These are phyloP conservation scores for Yueomyces sp. DNA, from an alignment of 805 yeast species.

Conservation along the genomic window DNA sequence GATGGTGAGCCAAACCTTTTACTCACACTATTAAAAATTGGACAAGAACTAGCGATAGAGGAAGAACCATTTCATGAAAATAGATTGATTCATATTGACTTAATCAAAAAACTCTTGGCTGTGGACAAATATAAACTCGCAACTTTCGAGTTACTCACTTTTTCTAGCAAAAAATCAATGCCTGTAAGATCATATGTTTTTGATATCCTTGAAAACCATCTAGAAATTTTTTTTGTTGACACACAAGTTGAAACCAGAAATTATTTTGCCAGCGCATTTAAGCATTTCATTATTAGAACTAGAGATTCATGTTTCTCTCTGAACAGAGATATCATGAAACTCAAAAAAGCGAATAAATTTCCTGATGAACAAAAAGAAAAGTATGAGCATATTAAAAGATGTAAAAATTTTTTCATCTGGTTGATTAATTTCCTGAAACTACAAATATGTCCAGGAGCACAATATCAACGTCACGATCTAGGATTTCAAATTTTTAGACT, in stretches of 20 bases:
- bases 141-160: constrained; percentile 47
- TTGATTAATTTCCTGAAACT: constrained; percentile 25
- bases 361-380: constrained; percentile 26
- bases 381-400: constrained; percentile 18
- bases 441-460: constrained; percentile 41
- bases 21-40: constrained; percentile 46
- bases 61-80: constrained; percentile 35
- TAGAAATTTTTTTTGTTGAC: constrained; percentile 47
- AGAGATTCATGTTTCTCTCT: constrained; percentile 55
- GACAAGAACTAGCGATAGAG: constrained; percentile 43
- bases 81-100: constrained; percentile 22
- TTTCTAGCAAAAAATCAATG: constrained; percentile 47
- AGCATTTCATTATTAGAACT: constrained; percentile 49
- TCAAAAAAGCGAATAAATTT: constrained; percentile 26
- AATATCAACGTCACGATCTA: constrained; percentile 39
- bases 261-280: constrained; percentile 46
- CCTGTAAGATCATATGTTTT: constrained; percentile 37
- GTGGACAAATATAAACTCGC: constrained; percentile 34
- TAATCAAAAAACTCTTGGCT: constrained; percentile 30
- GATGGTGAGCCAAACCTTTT: constrained; percentile 26
- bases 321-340: constrained; percentile 36
- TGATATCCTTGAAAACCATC: constrained; percentile 28
- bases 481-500: constrained; percentile 34
- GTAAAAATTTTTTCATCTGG: constrained; percentile 29
- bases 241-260: constrained; percentile 56